Evolutionary conservation across 2,329 filamentous ascomycete species (phyloP), one percentile per base, ranked within the genome.

Genomic region (Leptoxyphium fumago): DNA sequence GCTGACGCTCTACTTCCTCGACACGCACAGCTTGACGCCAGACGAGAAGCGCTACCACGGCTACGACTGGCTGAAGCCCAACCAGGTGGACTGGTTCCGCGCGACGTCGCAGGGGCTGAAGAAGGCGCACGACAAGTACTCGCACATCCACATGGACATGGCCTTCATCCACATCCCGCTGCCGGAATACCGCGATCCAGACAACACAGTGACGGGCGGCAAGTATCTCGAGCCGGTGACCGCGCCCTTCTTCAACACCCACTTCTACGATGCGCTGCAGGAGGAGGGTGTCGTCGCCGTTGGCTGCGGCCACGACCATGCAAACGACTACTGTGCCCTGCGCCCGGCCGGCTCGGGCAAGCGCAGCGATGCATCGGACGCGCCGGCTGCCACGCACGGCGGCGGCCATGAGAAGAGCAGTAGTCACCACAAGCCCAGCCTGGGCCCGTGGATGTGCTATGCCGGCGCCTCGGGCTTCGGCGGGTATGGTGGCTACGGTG

Each of bases 111-210:
- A 80, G 45, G 67, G 77, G 10, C 66, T 95, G 40, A 85, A 85
- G 64, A 78, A 80, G 55, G 61, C 62, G 11, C 52, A 64, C 40
- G 77, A 77, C 47, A 88, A 86, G 55, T 98, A 95, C 63, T 85
- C 83, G 0, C 84, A 91, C 57, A 82, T 87, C 42, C 91, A 96
- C 61, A 84, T 98, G 75, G 84, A 98, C 59, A 77, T 96, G 62
- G 86, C 91, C 0, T 98, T 98, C 60, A 93, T 98, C 49, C 91
- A 98, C 61, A 98, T 98, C 45, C 91, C 91, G 0, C 69, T 98
- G 2, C 88, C 91, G 0, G 91, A 98, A 61, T 95, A 95, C 57
- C 14, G 21, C 14, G 21, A 28, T 11, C 13, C 14, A 13, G 38
- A 17, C 38, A 75, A 82, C 29, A 68, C 67, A 2, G 67, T 70